phyloP scores from a whole-genome alignment of 1,139 yeast genomes.

The Waltiozyma sp. region DNA sequence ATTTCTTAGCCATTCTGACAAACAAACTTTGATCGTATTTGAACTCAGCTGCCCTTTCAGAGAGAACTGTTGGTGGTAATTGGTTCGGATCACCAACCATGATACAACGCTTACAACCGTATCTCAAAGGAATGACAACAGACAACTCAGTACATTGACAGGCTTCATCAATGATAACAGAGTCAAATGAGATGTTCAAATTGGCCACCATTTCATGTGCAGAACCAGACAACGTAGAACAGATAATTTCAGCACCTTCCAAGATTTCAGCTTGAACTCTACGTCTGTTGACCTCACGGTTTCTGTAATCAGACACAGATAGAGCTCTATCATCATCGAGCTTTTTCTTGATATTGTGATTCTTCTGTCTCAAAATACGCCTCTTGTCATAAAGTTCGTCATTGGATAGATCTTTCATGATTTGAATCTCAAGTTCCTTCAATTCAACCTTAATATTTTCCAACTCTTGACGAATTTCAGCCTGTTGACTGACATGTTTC shows the following conservation, averaged over 20 bases:
- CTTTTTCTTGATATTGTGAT: slow-evolving; percentile 61
- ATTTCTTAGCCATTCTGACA: slow-evolving; percentile 77
- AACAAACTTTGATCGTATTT: slow-evolving; percentile 88
- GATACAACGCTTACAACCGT: slow-evolving; percentile 83
- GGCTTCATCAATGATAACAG: slow-evolving; percentile 96
- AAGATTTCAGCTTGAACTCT: slow-evolving; percentile 64
- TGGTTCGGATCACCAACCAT: slow-evolving; percentile 99
- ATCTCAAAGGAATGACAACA: slow-evolving; percentile 83
- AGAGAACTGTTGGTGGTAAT: slow-evolving; percentile 95
- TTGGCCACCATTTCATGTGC: slow-evolving; percentile 81
- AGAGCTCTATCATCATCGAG: slow-evolving; percentile 74
- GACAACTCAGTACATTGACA: slow-evolving; percentile 95
- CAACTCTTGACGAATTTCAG: slow-evolving; percentile 22
- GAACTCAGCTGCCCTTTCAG: slow-evolving; percentile 71
- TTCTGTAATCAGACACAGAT: slow-evolving; percentile 56
- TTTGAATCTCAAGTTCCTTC: slow-evolving; percentile 33
- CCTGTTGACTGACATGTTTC: slow-evolving; percentile 20
- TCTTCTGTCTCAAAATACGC: slow-evolving; percentile 43
- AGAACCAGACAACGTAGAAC: slow-evolving; percentile 89
- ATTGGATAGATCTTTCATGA: slow-evolving; percentile 16
- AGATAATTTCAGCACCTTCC: slow-evolving; percentile 74
- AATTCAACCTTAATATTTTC: slow-evolving; percentile 29
- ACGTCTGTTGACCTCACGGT: slow-evolving; percentile 68
- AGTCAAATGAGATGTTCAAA: slow-evolving; percentile 69
- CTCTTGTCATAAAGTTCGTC: slow-evolving; percentile 9